Evolutionary conservation across 75 land plant species (phyloP).

Genomic region (Cupressus sempervirens): DNA sequence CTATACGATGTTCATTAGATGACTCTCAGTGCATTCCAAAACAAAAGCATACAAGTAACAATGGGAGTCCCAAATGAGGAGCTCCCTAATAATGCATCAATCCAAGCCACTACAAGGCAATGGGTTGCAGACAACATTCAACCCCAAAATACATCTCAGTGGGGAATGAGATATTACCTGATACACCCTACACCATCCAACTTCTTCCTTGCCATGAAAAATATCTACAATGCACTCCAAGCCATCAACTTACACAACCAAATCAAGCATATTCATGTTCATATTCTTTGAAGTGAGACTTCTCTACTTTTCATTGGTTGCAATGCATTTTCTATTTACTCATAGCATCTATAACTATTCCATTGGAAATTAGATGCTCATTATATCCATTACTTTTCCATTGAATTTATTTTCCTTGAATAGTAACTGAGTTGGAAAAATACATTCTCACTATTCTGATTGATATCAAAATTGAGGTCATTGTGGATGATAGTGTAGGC

Average conservation of each 20-base stretch:
- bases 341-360: too few species aligned
- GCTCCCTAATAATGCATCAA: conserved; percentile 23
- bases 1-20: conserved; percentile 28
- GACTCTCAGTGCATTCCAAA: conserved; percentile 26
- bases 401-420: not conserved
- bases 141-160: conserved; percentile 31
- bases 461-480: not conserved
- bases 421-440: not conserved
- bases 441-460: not conserved
- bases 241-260: conserved; percentile 4
- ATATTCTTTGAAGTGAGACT: too few species aligned
- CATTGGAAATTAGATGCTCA: too few species aligned
- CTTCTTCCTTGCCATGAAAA: conserved; percentile 35
- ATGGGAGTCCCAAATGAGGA: too few species aligned
- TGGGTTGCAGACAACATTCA: conserved; percentile 49
- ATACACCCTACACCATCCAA: not conserved
- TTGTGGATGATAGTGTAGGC: not conserved
- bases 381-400: not conserved
- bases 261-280: too few species aligned
- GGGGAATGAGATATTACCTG: conserved; percentile 40
- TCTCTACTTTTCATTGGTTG: too few species aligned
- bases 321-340: too few species aligned
- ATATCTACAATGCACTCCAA: conserved; percentile 13
- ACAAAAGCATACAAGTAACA: conserved; percentile 40
- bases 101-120: conserved; percentile 15